Conservation (phyloP, 2,329 filamentous ascomycete species). For the Cordyceps tenuipes region DNA sequence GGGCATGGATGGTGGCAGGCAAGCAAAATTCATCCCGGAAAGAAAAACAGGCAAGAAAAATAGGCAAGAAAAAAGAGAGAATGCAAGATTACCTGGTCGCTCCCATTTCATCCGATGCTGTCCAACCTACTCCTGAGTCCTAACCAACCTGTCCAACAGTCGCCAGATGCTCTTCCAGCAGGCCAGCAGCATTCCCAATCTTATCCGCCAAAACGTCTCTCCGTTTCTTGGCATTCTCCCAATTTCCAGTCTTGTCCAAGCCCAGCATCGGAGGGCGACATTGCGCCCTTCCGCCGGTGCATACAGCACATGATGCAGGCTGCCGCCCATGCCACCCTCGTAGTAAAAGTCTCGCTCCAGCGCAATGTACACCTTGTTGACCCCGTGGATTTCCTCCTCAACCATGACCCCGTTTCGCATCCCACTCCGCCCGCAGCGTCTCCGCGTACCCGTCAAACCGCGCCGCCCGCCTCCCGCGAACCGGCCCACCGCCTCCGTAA, state of each 20-base stretch:
- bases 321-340: constrained; percentile 4
- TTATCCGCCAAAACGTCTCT: not conserved
- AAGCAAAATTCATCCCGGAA: too few species aligned
- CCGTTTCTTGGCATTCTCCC: constrained; percentile 7
- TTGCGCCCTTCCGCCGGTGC: not conserved
- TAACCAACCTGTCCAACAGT: not conserved
- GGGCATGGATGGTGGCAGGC: too few species aligned
- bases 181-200: not conserved
- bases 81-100: too few species aligned
- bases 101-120: too few species aligned
- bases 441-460: not conserved
- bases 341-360: constrained; percentile 5
- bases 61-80: too few species aligned
- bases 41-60: too few species aligned
- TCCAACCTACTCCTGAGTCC: too few species aligned
- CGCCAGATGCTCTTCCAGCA: not conserved
- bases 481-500: constrained; percentile 32
- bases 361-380: constrained; percentile 3
- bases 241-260: not conserved
- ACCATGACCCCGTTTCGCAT: too few species aligned
- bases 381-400: not conserved
- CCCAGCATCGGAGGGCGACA: not conserved
- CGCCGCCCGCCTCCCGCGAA: constrained; percentile 19
- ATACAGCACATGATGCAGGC: constrained; percentile 2
- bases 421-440: not conserved